Evolutionary conservation across 768 basidiomycete genomes (phyloP), one percentile per base, ranked within the genome.

Genomic region (Mycena alexandri): DNA sequence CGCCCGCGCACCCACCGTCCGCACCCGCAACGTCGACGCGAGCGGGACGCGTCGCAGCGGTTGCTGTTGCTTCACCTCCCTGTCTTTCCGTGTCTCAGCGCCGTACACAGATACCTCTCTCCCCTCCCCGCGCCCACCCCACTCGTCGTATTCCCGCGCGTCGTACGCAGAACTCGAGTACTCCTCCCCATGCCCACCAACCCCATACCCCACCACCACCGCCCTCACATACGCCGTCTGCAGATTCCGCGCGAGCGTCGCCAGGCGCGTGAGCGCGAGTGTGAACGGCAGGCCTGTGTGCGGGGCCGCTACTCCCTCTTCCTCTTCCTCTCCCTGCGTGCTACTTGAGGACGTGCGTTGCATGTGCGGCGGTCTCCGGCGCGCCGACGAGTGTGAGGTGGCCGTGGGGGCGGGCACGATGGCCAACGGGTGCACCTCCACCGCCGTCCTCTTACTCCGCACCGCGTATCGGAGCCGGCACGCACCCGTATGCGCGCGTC

Each of bases 161-260:
- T 47, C 41, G 1, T 41, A 8, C 25, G 29, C 29, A 29, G 29
- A 29, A 29, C 3, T 3, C 29, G 29, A 29, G 3, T 12, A 21
- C 7, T 41, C n/a, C 33, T 55, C 56, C 17, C 24, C 42, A 2
- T 13, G 5, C 43, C 25, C 43, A 36, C 53, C 56, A 44, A 61
- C 43, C 12, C 70, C 70, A 33, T 71, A 71, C n/a, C 70, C 70
- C 1, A 65, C 66, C 11, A 71, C 63, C 17, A 71, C 70, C 16
- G 70, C 70, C 5, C 70, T 29, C 36, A 71, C 70, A 38, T 71
- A 71, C 51, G 66, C 53, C 5, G 70, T 44, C 59, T 71, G 70
- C 59, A 71, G 21, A 16, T 56, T 62, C 9, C 62, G 50, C 50
- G 70, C 70, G 50, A 71, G 62, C 46, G 65, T 51, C 16, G 59